Evolutionary conservation across 352 stramenopile species (phyloP).

Genomic region (Phytophthora ramorum): DNA sequence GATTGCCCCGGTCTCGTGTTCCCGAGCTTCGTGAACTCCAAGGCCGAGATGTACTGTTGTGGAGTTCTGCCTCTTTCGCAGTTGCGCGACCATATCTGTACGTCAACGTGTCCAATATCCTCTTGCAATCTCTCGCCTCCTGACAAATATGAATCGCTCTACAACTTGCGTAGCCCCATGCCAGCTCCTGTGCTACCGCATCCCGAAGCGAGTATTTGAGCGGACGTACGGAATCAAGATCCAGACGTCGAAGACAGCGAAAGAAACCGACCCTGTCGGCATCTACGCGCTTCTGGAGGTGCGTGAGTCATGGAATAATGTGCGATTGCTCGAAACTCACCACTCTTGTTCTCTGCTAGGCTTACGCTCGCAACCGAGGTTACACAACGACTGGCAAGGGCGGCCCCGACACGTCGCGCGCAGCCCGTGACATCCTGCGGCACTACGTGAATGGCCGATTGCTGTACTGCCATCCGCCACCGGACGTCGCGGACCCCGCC

Average conservation of each 20-base stretch:
- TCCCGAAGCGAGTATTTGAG: conserved; percentile 96
- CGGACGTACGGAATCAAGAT: conserved; percentile 97
- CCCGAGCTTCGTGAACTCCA: conserved; percentile 98
- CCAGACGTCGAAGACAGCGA: conserved; percentile 59
- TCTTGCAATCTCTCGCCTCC: background rate
- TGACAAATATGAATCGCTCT: conserved; percentile 17
- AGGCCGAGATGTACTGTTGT: conserved; percentile 99
- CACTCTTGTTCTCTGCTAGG: conserved; percentile 33
- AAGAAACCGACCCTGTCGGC: conserved; percentile 78
- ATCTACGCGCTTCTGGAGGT: conserved; percentile 84
- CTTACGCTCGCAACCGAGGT: conserved; percentile 86
- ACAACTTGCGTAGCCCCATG: conserved; percentile 75
- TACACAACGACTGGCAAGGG: conserved; percentile 95
- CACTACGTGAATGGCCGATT: conserved; percentile 98
- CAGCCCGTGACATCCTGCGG: conserved; percentile 95
- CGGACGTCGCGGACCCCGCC: conserved; percentile 57
- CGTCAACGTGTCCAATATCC: conserved; percentile 5
- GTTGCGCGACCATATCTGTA: conserved; percentile 95
- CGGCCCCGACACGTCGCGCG: conserved; percentile 95
- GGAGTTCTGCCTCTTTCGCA: conserved; percentile 99
- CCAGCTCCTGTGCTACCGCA: conserved; percentile 94
- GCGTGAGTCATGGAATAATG: conserved; percentile 6
- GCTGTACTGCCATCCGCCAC: conserved; percentile 97
- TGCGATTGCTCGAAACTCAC: background rate
- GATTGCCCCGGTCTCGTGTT: conserved; percentile 99